Evolutionary conservation across 2,329 filamentous ascomycete genomes (phyloP), one percentile per base, ranked within the genome.

Genomic region (Beauveria rudraprayagi): DNA sequence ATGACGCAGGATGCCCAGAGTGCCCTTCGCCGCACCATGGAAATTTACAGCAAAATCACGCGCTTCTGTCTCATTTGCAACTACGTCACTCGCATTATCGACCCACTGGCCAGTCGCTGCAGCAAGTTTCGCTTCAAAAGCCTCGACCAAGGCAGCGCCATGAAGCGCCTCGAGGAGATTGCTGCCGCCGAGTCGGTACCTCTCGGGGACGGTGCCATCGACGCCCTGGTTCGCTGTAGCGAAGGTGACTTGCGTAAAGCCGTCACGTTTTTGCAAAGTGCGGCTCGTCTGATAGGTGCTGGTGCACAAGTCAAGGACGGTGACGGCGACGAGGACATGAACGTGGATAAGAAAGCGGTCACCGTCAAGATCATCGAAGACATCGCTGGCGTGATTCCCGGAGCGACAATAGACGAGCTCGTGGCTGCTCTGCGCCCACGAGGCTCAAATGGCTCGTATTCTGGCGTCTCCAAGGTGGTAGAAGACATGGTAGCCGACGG

Each of bases 1-100:
- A 97, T 99, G 93, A 99, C 94, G 44, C 93, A 97, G 74, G 95
- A 99, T 76, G 94, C 94, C 14, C 94, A 99, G 78, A 90, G 87
- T 63, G 94, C 95, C 5, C 80, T 99, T 61, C 83, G 94, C 66
- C 84, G 95, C 60, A 99, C 94, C 1, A 99, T 99, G 94, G 94
- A 99, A 77, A 96, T 92, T 51, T 97, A 97, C 75, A 90, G 85
- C 73, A 92, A 92, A 70, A 97, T 97, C 75, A 99, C 94, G 2
- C 84, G 94, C 16, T 99, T 99, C 75, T 97, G 94, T 71, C 80
- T 99, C 47, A 93, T 97, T 62, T 99, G 95, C 77, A 99, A 99
- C 76, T 99, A 99, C 70, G 94, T 99, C 51, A 97, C 94, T 3
- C 83, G 94, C 62, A 99, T 99, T 71, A 99, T 99, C 69, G 94